Base-by-base conservation (phyloP, 1,284 basidiomycete genomes). In the Flammula alnicola region DNA sequence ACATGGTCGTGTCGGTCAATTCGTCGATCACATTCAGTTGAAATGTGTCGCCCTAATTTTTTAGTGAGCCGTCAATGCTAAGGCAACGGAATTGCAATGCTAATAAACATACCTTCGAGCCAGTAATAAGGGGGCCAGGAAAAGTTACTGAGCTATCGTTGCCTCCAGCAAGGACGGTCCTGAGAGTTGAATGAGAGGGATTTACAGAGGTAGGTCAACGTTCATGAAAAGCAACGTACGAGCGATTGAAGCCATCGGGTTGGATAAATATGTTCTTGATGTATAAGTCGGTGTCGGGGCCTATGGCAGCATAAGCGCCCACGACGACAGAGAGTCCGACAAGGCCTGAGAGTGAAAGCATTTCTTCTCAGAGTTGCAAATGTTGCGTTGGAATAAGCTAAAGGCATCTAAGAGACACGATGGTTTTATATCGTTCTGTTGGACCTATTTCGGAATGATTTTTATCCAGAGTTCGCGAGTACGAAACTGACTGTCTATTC, bases 1-100 rank as follows among this genome's bases (percentile, higher is more conserved):
- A 43, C 68, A 73, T 72, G 1, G 66, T 63, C 1, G 54, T 51
- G 51, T 74, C 66, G 6, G 55, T 58, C 31, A 73, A 57, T n/a
- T 49, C 26, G 44, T 73, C 60, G 20, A 64, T 51, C 7, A 71
- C 68, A 41, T 71, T 72, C 40, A 75, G 55, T 14, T 51, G 49
- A 52, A 75, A 69, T 7, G 47, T 52, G 19, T 54, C 44, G 8
- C 58, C 61, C 60, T 62, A 35, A 20, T 26, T 7, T 30, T 8
- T 11, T 12, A n/a, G 14, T 9, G 41, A 38, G 16, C 2, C 30
- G 41, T 9, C 22, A 16, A 12, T 14, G 16, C 14, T 3, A 10
- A 16, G 1, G 4, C 25, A 19, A 8, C 4, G 3, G 5, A 33
- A 33, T 22, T 19, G 9, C 22, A 6, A 35, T n/a, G n/a, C n/a